A percentile compares a stretch with the other conserved stretches of the same genome.
Evolutionary conservation across 129 eudicot genomes (phyloP).

Genomic region (Oenanthe sinensis): DNA sequence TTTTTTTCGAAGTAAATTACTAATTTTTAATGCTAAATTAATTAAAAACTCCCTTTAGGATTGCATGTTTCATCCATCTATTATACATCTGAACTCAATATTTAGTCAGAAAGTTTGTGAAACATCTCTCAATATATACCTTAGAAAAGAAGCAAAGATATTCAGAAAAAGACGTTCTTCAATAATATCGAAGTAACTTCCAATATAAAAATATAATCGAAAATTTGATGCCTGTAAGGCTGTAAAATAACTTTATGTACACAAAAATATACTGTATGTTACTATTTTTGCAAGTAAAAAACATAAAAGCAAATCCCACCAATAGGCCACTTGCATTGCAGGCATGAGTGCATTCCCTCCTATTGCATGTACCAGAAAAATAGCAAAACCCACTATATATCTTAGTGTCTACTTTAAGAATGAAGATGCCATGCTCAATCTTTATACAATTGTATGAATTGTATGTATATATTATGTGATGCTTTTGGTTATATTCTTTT

Average conservation of each 20-base stretch:
- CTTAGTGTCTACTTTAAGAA: neutral
- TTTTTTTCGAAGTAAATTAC: too few relatives aligned
- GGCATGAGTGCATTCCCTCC: conserved; percentile 2
- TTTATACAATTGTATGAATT: neutral
- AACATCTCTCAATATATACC: too few relatives aligned
- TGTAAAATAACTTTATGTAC: neutral
- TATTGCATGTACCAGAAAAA: neutral
- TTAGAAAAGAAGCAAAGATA: too few relatives aligned
- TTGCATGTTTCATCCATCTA: too few relatives aligned
- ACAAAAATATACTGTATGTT: neutral
- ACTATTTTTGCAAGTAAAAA: neutral
- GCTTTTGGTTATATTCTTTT: neutral
- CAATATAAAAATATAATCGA: too few relatives aligned
- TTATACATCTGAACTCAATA: too few relatives aligned
- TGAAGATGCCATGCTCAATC: neutral
- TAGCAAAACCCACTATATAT: neutral
- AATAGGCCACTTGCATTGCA: neutral
- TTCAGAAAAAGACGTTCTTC: too few relatives aligned
- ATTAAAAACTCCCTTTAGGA: too few relatives aligned
- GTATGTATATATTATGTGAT: too few relatives aligned
- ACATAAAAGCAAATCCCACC: conserved; percentile 1
- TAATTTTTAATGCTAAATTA: too few relatives aligned
- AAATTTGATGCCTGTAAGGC: neutral
- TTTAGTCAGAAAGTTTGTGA: too few relatives aligned
- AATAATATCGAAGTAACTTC: too few relatives aligned